Conservation (phyloP, 2,329 filamentous ascomycete genomes). For the Fusarium sp. region DNA sequence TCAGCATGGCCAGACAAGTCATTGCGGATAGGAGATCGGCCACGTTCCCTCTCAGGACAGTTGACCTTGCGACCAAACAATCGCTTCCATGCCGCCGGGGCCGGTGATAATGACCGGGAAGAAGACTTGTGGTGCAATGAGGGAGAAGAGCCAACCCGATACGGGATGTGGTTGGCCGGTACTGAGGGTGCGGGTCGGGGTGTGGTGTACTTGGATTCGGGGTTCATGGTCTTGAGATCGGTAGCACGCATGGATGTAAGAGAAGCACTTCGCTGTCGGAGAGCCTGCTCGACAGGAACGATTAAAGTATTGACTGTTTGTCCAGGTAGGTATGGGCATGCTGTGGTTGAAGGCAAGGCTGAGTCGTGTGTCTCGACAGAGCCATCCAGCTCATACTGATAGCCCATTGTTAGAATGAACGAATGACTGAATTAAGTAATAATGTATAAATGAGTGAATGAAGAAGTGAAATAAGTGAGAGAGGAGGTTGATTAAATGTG, state of each 20-base stretch:
- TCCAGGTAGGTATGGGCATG: constrained; percentile 88
- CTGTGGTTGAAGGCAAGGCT: constrained; percentile 77
- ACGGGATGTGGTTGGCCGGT: constrained; percentile 34
- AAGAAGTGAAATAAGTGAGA: constrained; percentile 29
- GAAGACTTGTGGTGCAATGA: constrained; percentile 56
- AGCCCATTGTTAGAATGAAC: constrained; percentile 45
- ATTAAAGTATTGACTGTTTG: constrained; percentile 88
- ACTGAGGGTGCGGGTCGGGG: constrained; percentile 69
- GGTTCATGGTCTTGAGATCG: constrained; percentile 81
- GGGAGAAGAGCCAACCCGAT: constrained; percentile 52
- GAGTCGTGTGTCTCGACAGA: constrained; percentile 82
- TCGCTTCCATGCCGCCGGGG: constrained; percentile 63
- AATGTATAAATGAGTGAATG: constrained; percentile 2
- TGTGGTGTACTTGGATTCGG: constrained; percentile 79
- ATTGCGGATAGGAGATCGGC: constrained; percentile 50
- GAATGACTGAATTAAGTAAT: constrained; percentile 20
- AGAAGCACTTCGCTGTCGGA: constrained; percentile 74
- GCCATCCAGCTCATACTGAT: constrained; percentile 85
- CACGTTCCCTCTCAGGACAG: constrained; percentile 53
- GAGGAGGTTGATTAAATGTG: constrained; percentile 36
- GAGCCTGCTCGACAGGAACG: constrained; percentile 77
- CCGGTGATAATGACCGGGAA: constrained; percentile 63
- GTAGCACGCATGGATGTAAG: constrained; percentile 69
- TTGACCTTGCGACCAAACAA: constrained; percentile 62
- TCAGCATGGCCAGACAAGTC: constrained; percentile 30